phyloP scores from a whole-genome alignment of 805 yeast genomes.

The Ogataea corticis region DNA sequence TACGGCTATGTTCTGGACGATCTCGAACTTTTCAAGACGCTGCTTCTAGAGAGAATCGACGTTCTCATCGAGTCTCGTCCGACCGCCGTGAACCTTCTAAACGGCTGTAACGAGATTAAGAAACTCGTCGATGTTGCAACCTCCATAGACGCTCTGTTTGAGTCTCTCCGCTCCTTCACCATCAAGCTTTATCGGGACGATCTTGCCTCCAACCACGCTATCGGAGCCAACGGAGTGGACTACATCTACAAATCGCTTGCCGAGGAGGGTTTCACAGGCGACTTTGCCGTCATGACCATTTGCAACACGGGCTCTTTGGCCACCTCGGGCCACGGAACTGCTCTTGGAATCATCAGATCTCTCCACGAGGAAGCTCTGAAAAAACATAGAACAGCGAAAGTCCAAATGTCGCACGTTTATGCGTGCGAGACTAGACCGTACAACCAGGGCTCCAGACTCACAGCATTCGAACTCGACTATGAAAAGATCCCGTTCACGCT shows the following conservation, averaged over 20 bases:
- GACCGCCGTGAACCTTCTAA: constrained; percentile 89
- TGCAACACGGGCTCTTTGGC: constrained; percentile 98
- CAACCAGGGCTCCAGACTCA: constrained; percentile 92
- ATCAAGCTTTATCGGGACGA: constrained; percentile 70
- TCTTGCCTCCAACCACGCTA: constrained; percentile 68
- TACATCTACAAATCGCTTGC: constrained; percentile 53
- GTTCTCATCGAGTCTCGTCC: constrained; percentile 80
- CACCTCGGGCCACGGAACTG: constrained; percentile 97
- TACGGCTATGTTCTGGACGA: constrained; percentile 28
- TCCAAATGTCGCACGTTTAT: constrained; percentile 67
- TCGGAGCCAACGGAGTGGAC: constrained; percentile 81
- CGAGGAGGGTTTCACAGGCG: constrained; percentile 53
- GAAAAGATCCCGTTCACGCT: constrained; percentile 87
- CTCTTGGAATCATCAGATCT: constrained; percentile 86
- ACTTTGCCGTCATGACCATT: constrained; percentile 82
- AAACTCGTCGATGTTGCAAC: constrained; percentile 21
- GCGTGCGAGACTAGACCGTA: constrained; percentile 96
- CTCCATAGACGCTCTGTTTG: constrained; percentile 26
- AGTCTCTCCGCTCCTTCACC: constrained; percentile 44
- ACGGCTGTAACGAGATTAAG: constrained; percentile 62
- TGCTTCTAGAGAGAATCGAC: constrained; percentile 52
- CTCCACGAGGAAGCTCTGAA: constrained; percentile 46
- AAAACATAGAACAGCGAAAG: constrained; percentile 28
- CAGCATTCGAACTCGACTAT: constrained; percentile 85
- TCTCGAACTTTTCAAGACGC: constrained; percentile 34